Conservation (phyloP, 2,329 filamentous ascomycete genomes). For the Dichotomopilus funicola region DNA sequence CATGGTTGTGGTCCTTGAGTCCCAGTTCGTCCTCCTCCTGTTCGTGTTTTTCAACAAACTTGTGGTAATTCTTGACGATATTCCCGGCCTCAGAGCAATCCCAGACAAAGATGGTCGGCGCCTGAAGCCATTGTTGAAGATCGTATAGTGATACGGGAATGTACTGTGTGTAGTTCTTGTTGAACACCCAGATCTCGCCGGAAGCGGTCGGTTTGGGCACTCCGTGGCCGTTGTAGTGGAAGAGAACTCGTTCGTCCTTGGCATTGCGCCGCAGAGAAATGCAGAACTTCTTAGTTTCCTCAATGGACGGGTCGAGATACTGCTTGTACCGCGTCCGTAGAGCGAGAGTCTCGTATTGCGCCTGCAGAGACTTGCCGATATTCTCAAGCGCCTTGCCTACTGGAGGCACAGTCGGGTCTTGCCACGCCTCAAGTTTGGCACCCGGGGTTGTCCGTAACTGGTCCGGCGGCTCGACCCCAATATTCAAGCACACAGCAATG, state of each 20-base stretch:
- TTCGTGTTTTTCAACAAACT: constrained; percentile 92
- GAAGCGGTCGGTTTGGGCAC: constrained; percentile 93
- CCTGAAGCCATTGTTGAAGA: constrained; percentile 89
- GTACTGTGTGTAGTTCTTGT: constrained; percentile 97
- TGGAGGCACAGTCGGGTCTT: constrained; percentile 76
- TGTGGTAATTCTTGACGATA: constrained; percentile 89
- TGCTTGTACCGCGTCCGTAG: constrained; percentile 97
- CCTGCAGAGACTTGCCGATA: constrained; percentile 92
- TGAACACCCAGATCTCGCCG: constrained; percentile 99
- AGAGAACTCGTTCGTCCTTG: constrained; percentile 91
- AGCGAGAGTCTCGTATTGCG: constrained; percentile 92
- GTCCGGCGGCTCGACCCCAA: constrained; percentile 94
- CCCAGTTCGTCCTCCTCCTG: constrained; percentile 74
- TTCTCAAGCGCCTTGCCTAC: constrained; percentile 83
- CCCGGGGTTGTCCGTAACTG: constrained; percentile 92
- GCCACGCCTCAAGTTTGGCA: constrained; percentile 93
- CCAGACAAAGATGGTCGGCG: constrained; percentile 94
- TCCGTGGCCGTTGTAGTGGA: constrained; percentile 98
- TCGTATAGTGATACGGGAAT: constrained; percentile 96
- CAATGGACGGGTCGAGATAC: constrained; percentile 90
- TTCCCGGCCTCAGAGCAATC: constrained; percentile 96
- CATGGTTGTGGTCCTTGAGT: constrained; percentile 73
- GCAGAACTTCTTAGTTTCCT: constrained; percentile 96
- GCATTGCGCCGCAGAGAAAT: constrained; percentile 83
- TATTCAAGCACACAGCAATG: constrained; percentile 89